Conservation (phyloP, 805 yeast genomes). For the Metschnikowia chrysomelidarum region DNA sequence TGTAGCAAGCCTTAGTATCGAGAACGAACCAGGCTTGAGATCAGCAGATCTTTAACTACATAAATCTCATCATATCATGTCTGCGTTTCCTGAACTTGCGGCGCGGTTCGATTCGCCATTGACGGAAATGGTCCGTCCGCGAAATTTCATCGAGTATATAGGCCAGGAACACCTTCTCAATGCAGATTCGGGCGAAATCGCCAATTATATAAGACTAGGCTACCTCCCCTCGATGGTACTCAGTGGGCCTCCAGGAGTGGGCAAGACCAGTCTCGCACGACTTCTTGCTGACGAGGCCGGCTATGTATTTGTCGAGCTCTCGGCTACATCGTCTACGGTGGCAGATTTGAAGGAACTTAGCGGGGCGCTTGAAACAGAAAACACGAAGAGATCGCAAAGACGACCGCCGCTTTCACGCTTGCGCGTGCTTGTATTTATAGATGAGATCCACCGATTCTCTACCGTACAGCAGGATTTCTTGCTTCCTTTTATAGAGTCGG, state of each 20-base stretch:
- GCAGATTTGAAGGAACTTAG: conserved; percentile 62
- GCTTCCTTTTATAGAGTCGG: conserved; percentile 80
- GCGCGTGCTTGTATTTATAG: conserved; percentile 66
- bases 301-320: conserved; percentile 69
- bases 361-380: conserved; percentile 47
- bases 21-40: too few species aligned
- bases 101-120: conserved; percentile 42
- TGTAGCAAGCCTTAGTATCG: background rate
- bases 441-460: conserved; percentile 88
- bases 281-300: conserved; percentile 55
- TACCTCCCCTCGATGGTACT: conserved; percentile 80
- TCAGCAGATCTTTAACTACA: too few species aligned
- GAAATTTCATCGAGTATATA: conserved; percentile 60
- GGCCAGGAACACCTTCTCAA: conserved; percentile 80
- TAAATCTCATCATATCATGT: too few species aligned
- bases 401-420: conserved; percentile 11
- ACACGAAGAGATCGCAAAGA: conserved; percentile 36
- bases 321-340: conserved; percentile 76
- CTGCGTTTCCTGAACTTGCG: conserved; percentile 6
- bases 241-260: conserved; percentile 97
- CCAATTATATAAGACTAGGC: conserved; percentile 62
- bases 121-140: conserved; percentile 84
- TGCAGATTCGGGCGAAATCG: conserved; percentile 58
- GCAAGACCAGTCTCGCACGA: conserved; percentile 83
- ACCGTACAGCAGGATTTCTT: conserved; percentile 86